Evolutionary conservation across 805 yeast species (phyloP).

Genomic region (Saturnispora saitoi): DNA sequence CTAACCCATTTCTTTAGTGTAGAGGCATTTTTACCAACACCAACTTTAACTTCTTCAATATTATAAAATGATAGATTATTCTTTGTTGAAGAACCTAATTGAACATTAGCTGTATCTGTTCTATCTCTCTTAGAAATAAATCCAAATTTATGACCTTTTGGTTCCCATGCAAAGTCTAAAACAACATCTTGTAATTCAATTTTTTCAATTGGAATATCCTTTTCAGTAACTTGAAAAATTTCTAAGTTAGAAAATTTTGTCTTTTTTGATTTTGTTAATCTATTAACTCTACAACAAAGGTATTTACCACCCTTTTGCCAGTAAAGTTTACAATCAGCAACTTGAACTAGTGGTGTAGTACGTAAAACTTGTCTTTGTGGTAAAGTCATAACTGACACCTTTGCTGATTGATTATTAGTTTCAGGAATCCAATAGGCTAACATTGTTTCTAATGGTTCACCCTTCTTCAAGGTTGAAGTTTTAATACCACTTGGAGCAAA

Average conservation of each 20-base stretch:
- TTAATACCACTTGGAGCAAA: constrained; percentile 87
- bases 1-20: constrained; percentile 33
- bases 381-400: constrained; percentile 82
- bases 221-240: constrained; percentile 79
- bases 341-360: constrained; percentile 92
- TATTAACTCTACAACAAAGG: constrained; percentile 90
- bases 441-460: constrained; percentile 49
- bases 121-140: constrained; percentile 58
- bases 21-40: constrained; percentile 15
- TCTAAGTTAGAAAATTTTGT: constrained; percentile 86
- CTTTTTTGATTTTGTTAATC: constrained; percentile 93
- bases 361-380: constrained; percentile 78
- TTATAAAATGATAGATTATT: constrained; percentile 62
- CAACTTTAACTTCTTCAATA: constrained; percentile 53
- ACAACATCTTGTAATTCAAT: constrained; percentile 88
- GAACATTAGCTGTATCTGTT: constrained; percentile 30
- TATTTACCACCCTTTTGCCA: constrained; percentile 88
- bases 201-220: constrained; percentile 89
- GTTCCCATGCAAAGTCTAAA: constrained; percentile 91
- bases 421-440: constrained; percentile 98
- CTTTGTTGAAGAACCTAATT: constrained; percentile 60
- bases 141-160: constrained; percentile 79
- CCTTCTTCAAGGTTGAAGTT: constrained; percentile 45
- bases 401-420: constrained; percentile 78
- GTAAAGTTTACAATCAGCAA: constrained; percentile 77